phyloP scores from a whole-genome alignment of 1,284 basidiomycete genomes.

The Singerocomus inundabilis region DNA sequence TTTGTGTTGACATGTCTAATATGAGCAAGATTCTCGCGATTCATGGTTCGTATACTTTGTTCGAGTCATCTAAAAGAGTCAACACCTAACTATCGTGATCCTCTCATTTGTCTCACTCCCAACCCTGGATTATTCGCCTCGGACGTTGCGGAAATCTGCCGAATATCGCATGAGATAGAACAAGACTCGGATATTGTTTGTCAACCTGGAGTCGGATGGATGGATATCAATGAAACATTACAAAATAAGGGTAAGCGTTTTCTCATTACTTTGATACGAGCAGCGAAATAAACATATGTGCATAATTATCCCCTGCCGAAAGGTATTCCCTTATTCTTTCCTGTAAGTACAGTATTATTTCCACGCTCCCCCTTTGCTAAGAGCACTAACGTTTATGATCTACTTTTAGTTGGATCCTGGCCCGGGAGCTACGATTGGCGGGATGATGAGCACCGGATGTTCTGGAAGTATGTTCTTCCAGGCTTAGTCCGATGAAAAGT shows the following conservation, averaged over 20 bases:
- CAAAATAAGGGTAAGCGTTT: slow-evolving; percentile 51
- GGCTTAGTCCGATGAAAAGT: neutral
- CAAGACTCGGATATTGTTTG: slow-evolving; percentile 80
- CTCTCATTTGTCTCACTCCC: neutral
- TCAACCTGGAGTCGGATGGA: slow-evolving; percentile 84
- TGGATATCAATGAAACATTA: slow-evolving; percentile 80
- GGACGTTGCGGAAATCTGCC: neutral
- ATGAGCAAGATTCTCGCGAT: slow-evolving; percentile 87
- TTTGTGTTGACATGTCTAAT: slow-evolving; percentile 79
- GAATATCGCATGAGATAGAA: slow-evolving; percentile 41
- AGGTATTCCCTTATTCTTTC: slow-evolving; percentile 85
- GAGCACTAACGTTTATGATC: neutral
- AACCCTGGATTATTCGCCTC: neutral
- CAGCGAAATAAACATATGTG: neutral
- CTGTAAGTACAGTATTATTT: slow-evolving; percentile 48
- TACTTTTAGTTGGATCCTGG: slow-evolving; percentile 69
- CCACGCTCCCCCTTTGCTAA: neutral
- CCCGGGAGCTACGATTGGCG: slow-evolving; percentile 83
- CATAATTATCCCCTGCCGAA: neutral
- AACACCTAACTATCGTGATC: neutral
- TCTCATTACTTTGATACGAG: neutral
- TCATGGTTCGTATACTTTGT: slow-evolving; percentile 49
- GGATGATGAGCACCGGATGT: slow-evolving; percentile 87
- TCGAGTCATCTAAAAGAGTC: neutral
- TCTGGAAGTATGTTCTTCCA: slow-evolving; percentile 58